Conservation (phyloP, 345 rosid genomes). For the Aurinia saxatilis region DNA sequence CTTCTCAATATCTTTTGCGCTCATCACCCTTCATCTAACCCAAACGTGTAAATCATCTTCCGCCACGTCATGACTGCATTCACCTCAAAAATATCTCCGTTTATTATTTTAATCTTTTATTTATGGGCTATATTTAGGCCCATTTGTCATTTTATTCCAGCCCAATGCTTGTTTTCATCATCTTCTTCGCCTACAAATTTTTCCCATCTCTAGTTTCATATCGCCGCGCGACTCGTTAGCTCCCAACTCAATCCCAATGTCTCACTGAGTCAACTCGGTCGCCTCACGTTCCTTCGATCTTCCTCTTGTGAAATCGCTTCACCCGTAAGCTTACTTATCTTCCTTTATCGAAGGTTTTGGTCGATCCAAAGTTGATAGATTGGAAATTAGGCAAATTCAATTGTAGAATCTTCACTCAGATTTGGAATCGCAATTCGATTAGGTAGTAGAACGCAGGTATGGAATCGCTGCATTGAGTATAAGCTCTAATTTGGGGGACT, state of each 20-base stretch:
- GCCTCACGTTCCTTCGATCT: neutral
- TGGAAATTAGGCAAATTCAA: neutral
- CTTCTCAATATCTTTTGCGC: slow-evolving; percentile 36
- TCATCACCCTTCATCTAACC: neutral
- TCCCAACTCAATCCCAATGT: neutral
- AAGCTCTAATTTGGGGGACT: neutral
- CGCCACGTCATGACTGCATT: slow-evolving; percentile 9
- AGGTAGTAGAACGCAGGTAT: neutral
- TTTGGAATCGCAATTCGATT: neutral
- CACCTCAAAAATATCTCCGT: too few species aligned
- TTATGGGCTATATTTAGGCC: neutral
- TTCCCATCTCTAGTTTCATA: neutral
- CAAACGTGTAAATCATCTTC: neutral
- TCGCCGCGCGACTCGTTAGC: neutral
- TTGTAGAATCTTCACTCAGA: neutral
- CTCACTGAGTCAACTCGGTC: slow-evolving; percentile 12
- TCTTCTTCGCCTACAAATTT: neutral
- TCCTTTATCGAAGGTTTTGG: neutral
- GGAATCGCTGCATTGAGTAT: neutral
- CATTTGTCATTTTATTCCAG: neutral
- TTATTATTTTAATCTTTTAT: neutral
- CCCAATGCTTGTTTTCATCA: neutral
- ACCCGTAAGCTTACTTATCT: neutral
- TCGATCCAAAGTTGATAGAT: neutral
- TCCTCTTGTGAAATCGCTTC: neutral